A percentile compares a stretch with the other conserved stretches of the same genome.
Conservation (phyloP, 805 yeast genomes). For the Suhomyces xylopsoci region DNA sequence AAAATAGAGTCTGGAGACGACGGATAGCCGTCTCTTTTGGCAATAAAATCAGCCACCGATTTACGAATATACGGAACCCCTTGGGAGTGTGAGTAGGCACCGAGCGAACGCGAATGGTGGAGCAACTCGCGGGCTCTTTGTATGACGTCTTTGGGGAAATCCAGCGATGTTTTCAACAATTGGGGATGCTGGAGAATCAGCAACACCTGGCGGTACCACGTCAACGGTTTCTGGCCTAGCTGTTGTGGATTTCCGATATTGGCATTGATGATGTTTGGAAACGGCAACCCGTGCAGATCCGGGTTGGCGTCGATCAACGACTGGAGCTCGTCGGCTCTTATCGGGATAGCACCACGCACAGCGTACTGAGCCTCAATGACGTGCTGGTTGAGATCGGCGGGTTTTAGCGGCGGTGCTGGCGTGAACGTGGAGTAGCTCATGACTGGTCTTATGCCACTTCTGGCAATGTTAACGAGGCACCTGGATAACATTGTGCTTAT, state of each 20-base stretch:
- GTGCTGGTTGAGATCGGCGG: slow-evolving; percentile 60
- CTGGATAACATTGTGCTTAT: neutral
- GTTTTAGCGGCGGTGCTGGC: slow-evolving; percentile 16
- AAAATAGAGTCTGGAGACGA: slow-evolving; percentile 72
- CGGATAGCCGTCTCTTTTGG: slow-evolving; percentile 66
- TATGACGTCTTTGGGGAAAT: slow-evolving; percentile 65
- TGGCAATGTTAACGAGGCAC: neutral
- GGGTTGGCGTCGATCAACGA: slow-evolving; percentile 45
- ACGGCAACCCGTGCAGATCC: slow-evolving; percentile 67
- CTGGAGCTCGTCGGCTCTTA: slow-evolving; percentile 82
- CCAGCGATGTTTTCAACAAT: slow-evolving; percentile 34
- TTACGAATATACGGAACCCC: slow-evolving; percentile 74
- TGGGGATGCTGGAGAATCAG: slow-evolving; percentile 84
- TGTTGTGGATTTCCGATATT: slow-evolving; percentile 99
- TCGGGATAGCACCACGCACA: slow-evolving; percentile 92
- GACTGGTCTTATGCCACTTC: neutral
- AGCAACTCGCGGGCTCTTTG: slow-evolving; percentile 65
- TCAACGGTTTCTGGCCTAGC: slow-evolving; percentile 87
- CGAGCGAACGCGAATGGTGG: slow-evolving; percentile 71
- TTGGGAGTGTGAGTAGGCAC: slow-evolving; percentile 93
- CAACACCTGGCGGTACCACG: slow-evolving; percentile 91
- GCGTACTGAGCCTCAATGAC: slow-evolving; percentile 91
- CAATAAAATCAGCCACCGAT: slow-evolving; percentile 78
- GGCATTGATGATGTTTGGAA: slow-evolving; percentile 74
- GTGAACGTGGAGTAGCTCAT: slow-evolving; percentile 12